A percentile compares a stretch with the other conserved stretches of the same genome.
These are phyloP conservation scores for Cicer arietinum DNA, from an alignment of 306 rosid species.

Conservation along the genomic window DNA sequence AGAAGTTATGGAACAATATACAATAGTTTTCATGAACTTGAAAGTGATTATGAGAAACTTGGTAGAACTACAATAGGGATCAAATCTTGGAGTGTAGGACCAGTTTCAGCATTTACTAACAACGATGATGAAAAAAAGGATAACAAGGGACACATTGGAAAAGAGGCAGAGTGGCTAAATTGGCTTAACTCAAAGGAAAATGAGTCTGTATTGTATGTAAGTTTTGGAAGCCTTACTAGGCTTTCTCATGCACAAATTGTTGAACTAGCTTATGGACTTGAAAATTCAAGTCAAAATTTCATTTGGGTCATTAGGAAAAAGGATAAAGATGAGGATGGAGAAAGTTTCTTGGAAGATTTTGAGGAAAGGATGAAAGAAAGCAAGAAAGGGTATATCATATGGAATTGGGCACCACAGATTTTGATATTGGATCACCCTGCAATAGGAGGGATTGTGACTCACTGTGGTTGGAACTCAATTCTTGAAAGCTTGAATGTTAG, in stretches of 20 bases:
- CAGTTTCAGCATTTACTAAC: slow-evolving; percentile 37
- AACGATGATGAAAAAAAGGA: not conserved
- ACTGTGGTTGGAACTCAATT: slow-evolving; percentile 48
- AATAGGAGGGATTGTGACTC: slow-evolving; percentile 45
- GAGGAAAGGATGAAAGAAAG: slow-evolving; percentile 44
- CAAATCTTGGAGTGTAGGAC: slow-evolving; percentile 45
- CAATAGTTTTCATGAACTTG: slow-evolving; percentile 44
- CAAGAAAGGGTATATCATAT: slow-evolving; percentile 36
- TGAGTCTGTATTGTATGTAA: slow-evolving; percentile 40
- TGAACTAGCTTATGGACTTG: slow-evolving; percentile 47
- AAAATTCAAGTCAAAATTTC: slow-evolving; percentile 38
- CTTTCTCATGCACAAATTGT: slow-evolving; percentile 34
- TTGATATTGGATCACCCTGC: slow-evolving; percentile 46
- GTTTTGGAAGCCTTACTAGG: slow-evolving; percentile 44
- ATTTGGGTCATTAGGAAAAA: slow-evolving; percentile 40
- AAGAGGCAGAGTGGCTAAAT: not conserved
- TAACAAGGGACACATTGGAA: slow-evolving; percentile 6
- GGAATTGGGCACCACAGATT: slow-evolving; percentile 49
- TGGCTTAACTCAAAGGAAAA: slow-evolving; percentile 44
- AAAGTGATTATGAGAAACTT: slow-evolving; percentile 42
- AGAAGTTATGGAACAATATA: slow-evolving; percentile 46
- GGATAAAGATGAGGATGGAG: not conserved
- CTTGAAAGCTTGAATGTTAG: slow-evolving; percentile 43
- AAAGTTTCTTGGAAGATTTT: slow-evolving; percentile 17
- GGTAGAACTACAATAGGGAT: slow-evolving; percentile 18